Percentiles rank a stretch among this genome's conserved stretches.
Evolutionary conservation across 371 early-diverging fungal species (phyloP).

Genomic region (Mucor velutinosus): DNA sequence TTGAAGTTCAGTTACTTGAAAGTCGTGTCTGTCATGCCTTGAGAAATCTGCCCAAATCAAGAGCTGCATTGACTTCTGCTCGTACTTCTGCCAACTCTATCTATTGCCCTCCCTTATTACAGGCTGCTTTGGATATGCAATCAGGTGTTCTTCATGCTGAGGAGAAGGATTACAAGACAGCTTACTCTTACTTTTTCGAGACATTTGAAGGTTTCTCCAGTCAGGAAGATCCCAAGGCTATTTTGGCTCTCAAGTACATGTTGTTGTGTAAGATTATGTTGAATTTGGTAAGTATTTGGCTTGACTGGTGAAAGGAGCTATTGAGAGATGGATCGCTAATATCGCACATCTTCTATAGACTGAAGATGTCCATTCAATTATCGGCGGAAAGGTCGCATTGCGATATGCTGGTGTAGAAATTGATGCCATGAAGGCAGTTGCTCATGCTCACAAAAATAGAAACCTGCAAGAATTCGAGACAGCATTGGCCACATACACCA

Average conservation of each 20-base stretch:
- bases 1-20: slow-evolving; percentile 96
- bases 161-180: slow-evolving; percentile 98
- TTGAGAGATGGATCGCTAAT: not conserved
- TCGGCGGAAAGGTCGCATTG: slow-evolving; percentile 82
- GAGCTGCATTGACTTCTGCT: slow-evolving; percentile 96
- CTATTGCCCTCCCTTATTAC: slow-evolving; percentile 98
- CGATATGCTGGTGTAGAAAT: slow-evolving; percentile 79
- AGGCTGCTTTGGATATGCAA: slow-evolving; percentile 97
- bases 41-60: slow-evolving; percentile 91
- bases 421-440: slow-evolving; percentile 94
- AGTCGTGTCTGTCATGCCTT: slow-evolving; percentile 94
- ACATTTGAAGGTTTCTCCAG: slow-evolving; percentile 92
- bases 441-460: slow-evolving; percentile 92
- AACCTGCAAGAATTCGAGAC: slow-evolving; percentile 93
- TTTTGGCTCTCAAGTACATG: slow-evolving; percentile 95
- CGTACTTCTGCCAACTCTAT: slow-evolving; percentile 97
- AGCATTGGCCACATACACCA: slow-evolving; percentile 81
- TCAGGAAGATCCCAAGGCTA: slow-evolving; percentile 85
- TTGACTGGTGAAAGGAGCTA: not conserved
- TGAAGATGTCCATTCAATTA: slow-evolving; percentile 85
- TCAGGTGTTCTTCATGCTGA: slow-evolving; percentile 97
- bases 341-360: slow-evolving; percentile 45
- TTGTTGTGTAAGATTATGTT: slow-evolving; percentile 98
- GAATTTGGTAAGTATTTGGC: slow-evolving; percentile 67
- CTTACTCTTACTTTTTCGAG: slow-evolving; percentile 98